Conservation (phyloP, 495 filamentous ascomycete species). For the Apiosordaria backusii region DNA sequence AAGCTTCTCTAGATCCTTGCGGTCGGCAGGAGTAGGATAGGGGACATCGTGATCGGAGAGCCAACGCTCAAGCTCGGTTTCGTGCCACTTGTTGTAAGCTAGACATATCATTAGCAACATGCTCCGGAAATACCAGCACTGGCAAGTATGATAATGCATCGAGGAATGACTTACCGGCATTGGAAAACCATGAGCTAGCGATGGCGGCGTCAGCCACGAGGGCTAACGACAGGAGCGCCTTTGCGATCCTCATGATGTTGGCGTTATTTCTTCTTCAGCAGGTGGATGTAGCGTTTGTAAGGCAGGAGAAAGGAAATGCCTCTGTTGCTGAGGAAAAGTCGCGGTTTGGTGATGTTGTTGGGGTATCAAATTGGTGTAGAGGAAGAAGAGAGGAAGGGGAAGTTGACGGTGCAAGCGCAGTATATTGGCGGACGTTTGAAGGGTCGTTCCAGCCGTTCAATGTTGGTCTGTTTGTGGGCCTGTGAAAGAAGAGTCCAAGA, state of each 20-base stretch:
- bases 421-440: conserved; percentile 10
- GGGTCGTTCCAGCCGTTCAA: conserved; percentile 3
- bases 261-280: not conserved
- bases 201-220: conserved; percentile 66
- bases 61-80: conserved; percentile 97
- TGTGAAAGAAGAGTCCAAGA: conserved; percentile 20
- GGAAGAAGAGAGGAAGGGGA: not conserved
- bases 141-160: not conserved
- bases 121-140: not conserved
- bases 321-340: not conserved
- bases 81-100: conserved; percentile 99
- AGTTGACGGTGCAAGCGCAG: not conserved
- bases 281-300: conserved; percentile 8
- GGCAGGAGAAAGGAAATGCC: not conserved
- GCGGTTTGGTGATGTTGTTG: not conserved
- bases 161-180: conserved; percentile 63
- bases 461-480: not conserved
- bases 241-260: conserved; percentile 67
- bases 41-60: conserved; percentile 90
- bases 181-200: conserved; percentile 76
- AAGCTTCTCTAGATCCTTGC: conserved; percentile 76
- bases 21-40: conserved; percentile 78
- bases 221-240: conserved; percentile 63
- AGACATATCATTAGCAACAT: not conserved
- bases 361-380: conserved; percentile 11